A percentile compares a stretch with the other conserved stretches of the same genome.
Evolutionary conservation across 2,329 filamentous ascomycete species (phyloP).

Genomic region (Fusarium sp.): DNA sequence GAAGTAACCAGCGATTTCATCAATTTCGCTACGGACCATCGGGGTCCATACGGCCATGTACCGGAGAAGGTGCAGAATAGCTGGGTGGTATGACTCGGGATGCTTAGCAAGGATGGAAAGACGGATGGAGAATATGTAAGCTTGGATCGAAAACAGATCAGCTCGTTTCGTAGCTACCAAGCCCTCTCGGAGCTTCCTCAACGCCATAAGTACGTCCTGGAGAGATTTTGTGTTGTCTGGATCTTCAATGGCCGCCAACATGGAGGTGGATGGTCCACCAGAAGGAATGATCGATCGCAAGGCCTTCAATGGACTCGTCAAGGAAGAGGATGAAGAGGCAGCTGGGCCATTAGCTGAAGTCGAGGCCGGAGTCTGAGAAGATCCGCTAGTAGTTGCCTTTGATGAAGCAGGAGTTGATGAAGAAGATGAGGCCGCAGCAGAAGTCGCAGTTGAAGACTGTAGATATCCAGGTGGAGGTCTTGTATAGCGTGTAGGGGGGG

Average conservation of each 20-base stretch:
- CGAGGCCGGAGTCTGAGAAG: neutral
- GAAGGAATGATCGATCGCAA: conserved; percentile 30
- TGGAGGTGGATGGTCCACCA: conserved; percentile 27
- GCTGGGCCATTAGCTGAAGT: neutral
- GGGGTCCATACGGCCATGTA: conserved; percentile 77
- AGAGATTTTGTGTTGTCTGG: conserved; percentile 73
- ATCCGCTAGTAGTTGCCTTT: neutral
- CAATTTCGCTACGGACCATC: conserved; percentile 79
- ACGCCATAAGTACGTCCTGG: conserved; percentile 82
- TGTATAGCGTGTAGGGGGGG: conserved; percentile 21
- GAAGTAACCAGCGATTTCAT: conserved; percentile 85
- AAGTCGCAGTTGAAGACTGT: conserved; percentile 3
- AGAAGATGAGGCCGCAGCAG: conserved; percentile 2
- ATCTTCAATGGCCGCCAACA: conserved; percentile 40
- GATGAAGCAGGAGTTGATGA: neutral
- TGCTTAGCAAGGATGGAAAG: conserved; percentile 85
- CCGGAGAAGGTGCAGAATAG: conserved; percentile 83
- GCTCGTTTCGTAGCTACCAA: conserved; percentile 83
- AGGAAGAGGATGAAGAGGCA: conserved; percentile 19
- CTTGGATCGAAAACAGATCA: conserved; percentile 88
- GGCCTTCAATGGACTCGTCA: conserved; percentile 25
- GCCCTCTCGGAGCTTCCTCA: conserved; percentile 93
- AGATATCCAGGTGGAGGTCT: conserved; percentile 26
- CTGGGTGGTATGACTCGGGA: conserved; percentile 91
- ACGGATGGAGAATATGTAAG: conserved; percentile 92